These are phyloP conservation scores for Tetragonia tetragonoides DNA, from an alignment of 148 eudicot genomes.

Conservation along the genomic window DNA sequence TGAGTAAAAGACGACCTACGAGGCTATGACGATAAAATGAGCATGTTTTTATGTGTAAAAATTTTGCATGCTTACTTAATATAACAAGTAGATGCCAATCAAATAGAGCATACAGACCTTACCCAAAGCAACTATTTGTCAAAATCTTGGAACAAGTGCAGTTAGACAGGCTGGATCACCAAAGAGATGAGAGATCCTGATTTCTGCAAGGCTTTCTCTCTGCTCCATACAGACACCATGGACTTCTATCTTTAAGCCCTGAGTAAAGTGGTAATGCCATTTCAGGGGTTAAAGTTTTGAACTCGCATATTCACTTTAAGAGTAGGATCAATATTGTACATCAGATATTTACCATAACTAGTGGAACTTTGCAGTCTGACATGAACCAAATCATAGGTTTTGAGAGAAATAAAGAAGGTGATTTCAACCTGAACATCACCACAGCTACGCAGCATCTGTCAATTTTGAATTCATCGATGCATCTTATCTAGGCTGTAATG, in stretches of 20 bases:
- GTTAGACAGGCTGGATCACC: not conserved
- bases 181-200: not conserved
- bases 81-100: no score
- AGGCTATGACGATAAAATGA: not conserved
- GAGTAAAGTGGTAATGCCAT: not conserved
- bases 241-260: conserved; percentile 8
- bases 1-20: no score
- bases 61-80: no score
- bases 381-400: not conserved
- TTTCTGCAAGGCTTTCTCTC: not conserved
- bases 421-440: not conserved
- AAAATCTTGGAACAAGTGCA: not conserved
- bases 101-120: not conserved
- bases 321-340: not conserved
- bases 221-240: not conserved
- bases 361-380: not conserved
- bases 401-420: not conserved
- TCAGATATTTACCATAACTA: not conserved
- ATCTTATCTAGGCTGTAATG: not conserved
- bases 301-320: not conserved
- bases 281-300: not conserved
- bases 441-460: not conserved
- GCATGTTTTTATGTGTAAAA: not conserved
- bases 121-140: not conserved
- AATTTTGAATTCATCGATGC: not conserved